These are phyloP conservation scores for Colletotrichum sp. DNA, from an alignment of 2,329 filamentous ascomycete genomes.

Conservation along the genomic window DNA sequence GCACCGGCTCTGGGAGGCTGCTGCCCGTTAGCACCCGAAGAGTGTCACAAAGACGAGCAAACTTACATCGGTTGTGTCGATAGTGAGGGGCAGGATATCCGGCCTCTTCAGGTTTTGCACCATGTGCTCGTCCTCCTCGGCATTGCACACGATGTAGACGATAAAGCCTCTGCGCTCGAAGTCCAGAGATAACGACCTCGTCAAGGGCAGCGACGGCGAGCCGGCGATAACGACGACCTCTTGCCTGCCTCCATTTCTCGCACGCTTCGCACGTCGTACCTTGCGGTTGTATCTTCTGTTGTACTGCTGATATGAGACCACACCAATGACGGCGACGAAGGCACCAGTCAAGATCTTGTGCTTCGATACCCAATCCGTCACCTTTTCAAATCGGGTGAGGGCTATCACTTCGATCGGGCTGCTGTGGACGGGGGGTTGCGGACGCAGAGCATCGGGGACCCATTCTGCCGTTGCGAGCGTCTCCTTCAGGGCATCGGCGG, in stretches of 20 bases:
- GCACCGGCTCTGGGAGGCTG: constrained; percentile 72
- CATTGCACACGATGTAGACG: constrained; percentile 87
- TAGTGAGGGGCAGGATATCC: constrained; percentile 81
- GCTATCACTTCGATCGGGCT: constrained; percentile 36
- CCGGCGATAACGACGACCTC: constrained; percentile 91
- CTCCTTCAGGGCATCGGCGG: constrained; percentile 74
- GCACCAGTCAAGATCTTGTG: constrained; percentile 78
- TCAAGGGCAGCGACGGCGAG: constrained; percentile 84
- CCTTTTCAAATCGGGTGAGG: constrained; percentile 49
- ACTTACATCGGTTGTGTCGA: constrained; percentile 82
- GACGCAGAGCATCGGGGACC: constrained; percentile 73
- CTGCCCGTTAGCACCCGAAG: not conserved
- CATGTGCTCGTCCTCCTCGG: constrained; percentile 81
- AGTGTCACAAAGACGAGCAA: not conserved
- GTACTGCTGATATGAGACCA: constrained; percentile 60
- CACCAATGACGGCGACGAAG: constrained; percentile 73
- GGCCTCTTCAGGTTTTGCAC: constrained; percentile 78
- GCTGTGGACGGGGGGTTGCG: constrained; percentile 52
- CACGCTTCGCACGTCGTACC: constrained; percentile 76
- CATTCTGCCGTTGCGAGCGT: constrained; percentile 70
- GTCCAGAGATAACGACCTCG: constrained; percentile 82
- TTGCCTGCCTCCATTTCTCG: constrained; percentile 81
- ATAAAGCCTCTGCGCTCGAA: constrained; percentile 92
- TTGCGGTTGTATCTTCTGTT: constrained; percentile 64
- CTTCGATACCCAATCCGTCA: constrained; percentile 73